Base-by-base conservation (phyloP, 768 basidiomycete species). In the Scleroderma citrinum region DNA sequence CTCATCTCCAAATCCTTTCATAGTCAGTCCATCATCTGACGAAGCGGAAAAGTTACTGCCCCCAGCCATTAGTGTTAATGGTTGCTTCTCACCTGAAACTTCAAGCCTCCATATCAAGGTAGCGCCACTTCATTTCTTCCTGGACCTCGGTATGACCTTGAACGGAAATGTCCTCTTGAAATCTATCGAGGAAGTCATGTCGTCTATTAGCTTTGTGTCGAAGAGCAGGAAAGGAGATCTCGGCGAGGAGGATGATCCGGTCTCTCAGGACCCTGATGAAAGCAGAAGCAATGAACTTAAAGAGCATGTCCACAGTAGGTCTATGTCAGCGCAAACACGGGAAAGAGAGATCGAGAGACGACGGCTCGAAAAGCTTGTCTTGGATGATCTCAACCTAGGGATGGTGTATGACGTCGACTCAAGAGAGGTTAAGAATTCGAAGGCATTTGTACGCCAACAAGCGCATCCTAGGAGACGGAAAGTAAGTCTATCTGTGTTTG, bases 71-170 rank as follows among this genome's bases (percentile, higher is more conserved):
- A 57, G 64, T 47, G 41, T 35, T 38, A 54, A 38, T 31, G 42
- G 59, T 42, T 44, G 31, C 17, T 19, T 62, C 24, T 36, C 11
- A 5, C 16, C 36, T 2, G 48, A 24, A 19, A 11, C 48, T 30
- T 37, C 50, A 13, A 45, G 51, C 50, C n/a, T 64, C 32, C 59
- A 69, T 5, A 44, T 81, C 29, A 69, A 75, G 24, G 58, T 80
- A 7, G 69, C 71, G 10, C 85, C 92, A 10, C 56, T 94, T 10
- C 91, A 92, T 58, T 36, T 87, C n/a, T 89, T 91, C 59, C 45
- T 88, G 23, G 90, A 94, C 61, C 68, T 90, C 40, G 75, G 66
- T 30, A 61, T 70, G 47, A 55, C 73, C 17, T 55, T 79, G 44
- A 59, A 70, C 50, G 55, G 68, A 56, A 58, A 51, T 44, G 70